Percentiles rank a stretch among this genome's conserved stretches.
phyloP scores from a whole-genome alignment of 768 basidiomycete genomes.

The Kwoniella mangroviensis region DNA sequence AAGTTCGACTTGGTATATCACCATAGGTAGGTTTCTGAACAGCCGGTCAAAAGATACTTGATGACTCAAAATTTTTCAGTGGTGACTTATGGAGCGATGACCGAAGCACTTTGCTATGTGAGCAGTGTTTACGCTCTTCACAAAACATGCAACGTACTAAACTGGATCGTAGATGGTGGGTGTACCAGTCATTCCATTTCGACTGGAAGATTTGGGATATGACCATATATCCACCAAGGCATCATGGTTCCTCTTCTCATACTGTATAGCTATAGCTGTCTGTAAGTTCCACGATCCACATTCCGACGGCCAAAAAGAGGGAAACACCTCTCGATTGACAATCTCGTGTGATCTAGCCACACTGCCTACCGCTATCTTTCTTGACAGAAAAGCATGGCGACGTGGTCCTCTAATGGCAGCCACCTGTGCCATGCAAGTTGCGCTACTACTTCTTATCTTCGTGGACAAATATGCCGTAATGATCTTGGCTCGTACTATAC shows the following conservation, averaged over 20 bases:
- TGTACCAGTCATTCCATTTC: constrained; percentile 36
- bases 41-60: too few relatives aligned
- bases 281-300: background rate
- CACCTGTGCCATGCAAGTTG: constrained; percentile 8
- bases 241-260: constrained; percentile 31
- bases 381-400: constrained; percentile 14
- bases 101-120: constrained; percentile 35
- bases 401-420: constrained; percentile 21
- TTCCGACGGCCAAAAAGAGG: background rate
- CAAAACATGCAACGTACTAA: background rate
- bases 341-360: background rate
- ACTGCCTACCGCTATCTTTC: constrained; percentile 6
- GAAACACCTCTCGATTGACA: background rate
- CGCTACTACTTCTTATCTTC: constrained; percentile 30
- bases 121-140: background rate
- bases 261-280: constrained; percentile 21
- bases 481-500: constrained; percentile 22
- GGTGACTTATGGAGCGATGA: constrained; percentile 28
- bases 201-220: constrained; percentile 31
- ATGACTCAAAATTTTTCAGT: constrained; percentile 10
- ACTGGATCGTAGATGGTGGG: constrained; percentile 15
- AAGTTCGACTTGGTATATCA: constrained; percentile 17
- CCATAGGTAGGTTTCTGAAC: constrained; percentile 1
- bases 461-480: constrained; percentile 25
- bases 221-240: constrained; percentile 19